Conservation (phyloP, 257 asterid species). For the Fraxinus americana region DNA sequence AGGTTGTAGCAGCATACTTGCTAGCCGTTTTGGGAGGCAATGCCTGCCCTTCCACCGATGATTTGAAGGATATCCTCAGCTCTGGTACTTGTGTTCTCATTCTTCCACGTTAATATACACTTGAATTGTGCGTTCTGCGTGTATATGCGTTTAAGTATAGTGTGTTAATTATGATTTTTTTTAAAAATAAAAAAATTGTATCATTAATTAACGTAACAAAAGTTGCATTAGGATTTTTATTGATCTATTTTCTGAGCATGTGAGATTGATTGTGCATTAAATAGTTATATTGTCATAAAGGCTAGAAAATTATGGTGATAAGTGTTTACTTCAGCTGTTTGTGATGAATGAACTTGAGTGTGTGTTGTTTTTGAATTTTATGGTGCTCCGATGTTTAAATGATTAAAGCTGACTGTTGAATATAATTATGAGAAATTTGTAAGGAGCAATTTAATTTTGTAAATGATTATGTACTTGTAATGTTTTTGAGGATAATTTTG, state of each 20-base stretch:
- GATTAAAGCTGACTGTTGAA: neutral
- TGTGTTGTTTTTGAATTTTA: neutral
- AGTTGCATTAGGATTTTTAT: neutral
- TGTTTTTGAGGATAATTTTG: neutral
- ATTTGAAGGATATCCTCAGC: conserved; percentile 33
- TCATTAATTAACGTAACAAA: neutral
- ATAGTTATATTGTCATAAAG: neutral
- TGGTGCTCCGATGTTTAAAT: neutral
- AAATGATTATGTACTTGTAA: neutral
- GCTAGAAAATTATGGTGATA: neutral
- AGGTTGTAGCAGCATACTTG: conserved; percentile 42
- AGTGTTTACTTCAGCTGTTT: neutral
- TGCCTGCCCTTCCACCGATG: conserved; percentile 31
- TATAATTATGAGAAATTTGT: neutral
- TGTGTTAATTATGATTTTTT: neutral
- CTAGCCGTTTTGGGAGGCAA: conserved; percentile 44
- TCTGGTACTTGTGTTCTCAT: conserved; percentile 21
- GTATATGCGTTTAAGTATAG: neutral
- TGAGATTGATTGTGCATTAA: neutral
- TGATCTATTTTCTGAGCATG: neutral
- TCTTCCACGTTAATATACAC: neutral
- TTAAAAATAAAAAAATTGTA: no score
- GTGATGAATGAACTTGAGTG: neutral
- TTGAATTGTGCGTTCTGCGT: neutral
- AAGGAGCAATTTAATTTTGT: neutral